Conservation (phyloP, 805 yeast species). For the Cyberlindnera misumaiensis region DNA sequence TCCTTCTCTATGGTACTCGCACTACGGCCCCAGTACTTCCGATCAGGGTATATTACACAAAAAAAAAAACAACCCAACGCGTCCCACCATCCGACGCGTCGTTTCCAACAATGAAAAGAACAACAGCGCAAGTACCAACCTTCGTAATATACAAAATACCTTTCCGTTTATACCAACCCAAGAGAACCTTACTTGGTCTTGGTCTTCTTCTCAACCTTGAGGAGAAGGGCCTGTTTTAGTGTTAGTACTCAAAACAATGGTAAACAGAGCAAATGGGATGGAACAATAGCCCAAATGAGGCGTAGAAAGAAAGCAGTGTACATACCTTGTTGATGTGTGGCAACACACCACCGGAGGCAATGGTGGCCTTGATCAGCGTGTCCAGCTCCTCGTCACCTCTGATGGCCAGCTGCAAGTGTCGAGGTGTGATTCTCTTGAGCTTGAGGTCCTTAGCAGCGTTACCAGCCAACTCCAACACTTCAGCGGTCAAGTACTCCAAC, state of each 20-base stretch:
- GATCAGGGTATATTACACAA: too few species aligned
- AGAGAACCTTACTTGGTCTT: background rate
- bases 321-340: slow-evolving; percentile 40
- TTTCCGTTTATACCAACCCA: background rate
- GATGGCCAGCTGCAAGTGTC: slow-evolving; percentile 93
- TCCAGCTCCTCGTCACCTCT: slow-evolving; percentile 98
- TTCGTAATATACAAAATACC: background rate
- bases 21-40: too few species aligned
- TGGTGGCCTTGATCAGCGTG: slow-evolving; percentile 87
- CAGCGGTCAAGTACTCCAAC: slow-evolving; percentile 92
- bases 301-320: background rate
- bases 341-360: slow-evolving; percentile 96
- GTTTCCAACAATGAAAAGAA: too few species aligned
- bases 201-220: slow-evolving; percentile 23
- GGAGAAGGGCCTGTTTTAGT: slow-evolving; percentile 16
- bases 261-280: too few species aligned
- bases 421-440: slow-evolving; percentile 95
- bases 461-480: slow-evolving; percentile 95
- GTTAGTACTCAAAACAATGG: slow-evolving; percentile 8
- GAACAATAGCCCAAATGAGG: background rate
- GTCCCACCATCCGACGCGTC: too few species aligned
- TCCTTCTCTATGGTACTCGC: too few species aligned
- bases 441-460: slow-evolving; percentile 95
- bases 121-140: too few species aligned
- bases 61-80: too few species aligned